Evolutionary conservation across 1,284 basidiomycete genomes (phyloP), one percentile per base, ranked within the genome.

Genomic region (Leccinum pachyderme): DNA sequence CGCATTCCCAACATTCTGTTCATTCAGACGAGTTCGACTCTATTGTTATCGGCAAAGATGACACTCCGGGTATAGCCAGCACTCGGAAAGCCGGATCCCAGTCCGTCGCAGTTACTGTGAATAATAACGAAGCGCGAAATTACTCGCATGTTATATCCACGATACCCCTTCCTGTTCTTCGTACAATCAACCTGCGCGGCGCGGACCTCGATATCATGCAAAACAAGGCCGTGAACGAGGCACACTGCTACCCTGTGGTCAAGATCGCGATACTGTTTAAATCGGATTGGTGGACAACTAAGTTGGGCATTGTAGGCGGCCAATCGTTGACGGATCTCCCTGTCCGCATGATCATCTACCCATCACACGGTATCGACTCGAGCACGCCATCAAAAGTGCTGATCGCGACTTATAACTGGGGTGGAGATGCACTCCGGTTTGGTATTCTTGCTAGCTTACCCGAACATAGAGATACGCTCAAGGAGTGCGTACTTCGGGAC

Each of bases 261-360:
- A 75, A 75, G 55, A 61, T 75, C 37, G 71, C 62, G 7, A 48
- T 75, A 41, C 67, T 66, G 12, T 75, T 75, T 58, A 68, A 61
- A 51, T 59, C 62, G 6, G 61, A 67, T 15, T 75, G 72, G 64
- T 75, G 74, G 73, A 67, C 71, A 43, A 56, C 58, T 8, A 53
- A 55, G n/a, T n/a, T n/a, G n/a, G n/a, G n/a, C n/a, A 33, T 28
- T 12, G n/a, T 59, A 1, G 73, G 72, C n/a, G 72, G 72, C 1
- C 69, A 72, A 54, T 65, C 71, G 22, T 56, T 58, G 12, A 75
- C 72, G 3, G 73, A 75, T 54, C 65, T 72, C 9, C 69, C 69
- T 0, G 65, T 72, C 29, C 65, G 69, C 8, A 63, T 57, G 47
- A 61, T 74, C 22, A 62, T 75, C n/a, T 76, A 73, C 51, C 73